Conservation (phyloP, 768 basidiomycete species). For the Tephrocybe sp. region DNA sequence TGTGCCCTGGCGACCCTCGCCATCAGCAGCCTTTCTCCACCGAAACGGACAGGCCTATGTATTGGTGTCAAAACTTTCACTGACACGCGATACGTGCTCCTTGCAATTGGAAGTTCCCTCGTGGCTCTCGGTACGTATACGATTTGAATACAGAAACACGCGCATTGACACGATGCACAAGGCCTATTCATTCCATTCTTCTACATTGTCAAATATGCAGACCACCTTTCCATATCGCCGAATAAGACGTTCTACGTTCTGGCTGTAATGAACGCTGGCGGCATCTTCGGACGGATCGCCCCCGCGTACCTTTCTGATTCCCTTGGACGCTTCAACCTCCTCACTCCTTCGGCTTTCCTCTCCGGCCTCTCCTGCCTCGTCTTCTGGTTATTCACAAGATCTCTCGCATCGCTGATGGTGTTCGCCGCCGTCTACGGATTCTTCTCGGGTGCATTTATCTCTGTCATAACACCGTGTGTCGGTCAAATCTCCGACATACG, state of each 20-base stretch:
- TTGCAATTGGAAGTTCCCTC: constrained; percentile 54
- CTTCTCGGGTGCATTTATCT: constrained; percentile 67
- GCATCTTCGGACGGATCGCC: constrained; percentile 61
- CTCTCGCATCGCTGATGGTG: constrained; percentile 40
- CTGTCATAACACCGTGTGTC: constrained; percentile 66
- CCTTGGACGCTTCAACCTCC: constrained; percentile 67
- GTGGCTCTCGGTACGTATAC: constrained; percentile 56
- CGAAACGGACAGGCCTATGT: constrained; percentile 26
- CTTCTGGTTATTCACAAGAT: constrained; percentile 53
- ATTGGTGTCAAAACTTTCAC: constrained; percentile 36
- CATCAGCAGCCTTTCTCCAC: constrained; percentile 37
- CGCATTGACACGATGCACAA: constrained; percentile 21
- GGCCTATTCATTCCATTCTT: constrained; percentile 74
- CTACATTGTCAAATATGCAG: constrained; percentile 64
- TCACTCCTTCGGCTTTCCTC: constrained; percentile 61
- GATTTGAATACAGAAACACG: background rate
- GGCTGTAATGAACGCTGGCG: constrained; percentile 69
- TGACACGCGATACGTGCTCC: constrained; percentile 53
- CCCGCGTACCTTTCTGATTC: constrained; percentile 66
- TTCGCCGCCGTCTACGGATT: constrained; percentile 64
- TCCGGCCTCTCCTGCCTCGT: constrained; percentile 59
- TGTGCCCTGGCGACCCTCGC: constrained; percentile 47
- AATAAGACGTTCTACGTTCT: constrained; percentile 53
- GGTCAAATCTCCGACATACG: constrained; percentile 61
- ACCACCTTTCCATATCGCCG: constrained; percentile 38